Percentiles rank a stretch among this genome's conserved stretches.
These are phyloP conservation scores for Rhizopus sp. DNA, from an alignment of 371 early-diverging fungal species.

Conservation along the genomic window DNA sequence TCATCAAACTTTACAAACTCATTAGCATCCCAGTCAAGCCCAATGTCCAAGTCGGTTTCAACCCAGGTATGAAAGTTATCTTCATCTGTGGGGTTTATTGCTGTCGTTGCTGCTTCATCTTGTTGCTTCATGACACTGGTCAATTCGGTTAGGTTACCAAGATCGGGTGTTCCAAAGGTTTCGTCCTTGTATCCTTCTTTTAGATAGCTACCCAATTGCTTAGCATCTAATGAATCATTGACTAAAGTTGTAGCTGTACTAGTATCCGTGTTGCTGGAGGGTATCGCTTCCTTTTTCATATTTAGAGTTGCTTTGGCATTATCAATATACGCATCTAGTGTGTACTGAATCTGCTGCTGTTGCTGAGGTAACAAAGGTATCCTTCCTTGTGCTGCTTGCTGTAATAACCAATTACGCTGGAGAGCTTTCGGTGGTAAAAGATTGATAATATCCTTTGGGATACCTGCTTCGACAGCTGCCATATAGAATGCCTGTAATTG, in stretches of 20 bases:
- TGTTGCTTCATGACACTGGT: slow-evolving; percentile 1
- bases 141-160: slow-evolving; percentile 7
- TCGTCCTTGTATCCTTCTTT: slow-evolving; percentile 48
- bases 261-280: not conserved
- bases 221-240: not conserved
- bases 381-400: slow-evolving; percentile 35
- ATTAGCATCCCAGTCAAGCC: slow-evolving; percentile 39
- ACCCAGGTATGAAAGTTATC: slow-evolving; percentile 30
- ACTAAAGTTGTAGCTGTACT: not conserved
- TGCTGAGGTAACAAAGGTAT: slow-evolving; percentile 21
- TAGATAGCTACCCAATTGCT: slow-evolving; percentile 15
- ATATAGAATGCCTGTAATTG: slow-evolving; percentile 31
- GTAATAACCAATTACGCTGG: slow-evolving; percentile 35
- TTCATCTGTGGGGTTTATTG: slow-evolving; percentile 16
- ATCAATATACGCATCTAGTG: slow-evolving; percentile 29
- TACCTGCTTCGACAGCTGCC: slow-evolving; percentile 35
- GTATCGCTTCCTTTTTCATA: not conserved
- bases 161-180: slow-evolving; percentile 28
- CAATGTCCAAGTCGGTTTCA: slow-evolving; percentile 32
- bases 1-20: slow-evolving; percentile 27
- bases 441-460: slow-evolving; percentile 36
- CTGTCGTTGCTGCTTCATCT: slow-evolving; percentile 1
- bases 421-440: slow-evolving; percentile 36
- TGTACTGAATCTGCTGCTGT: slow-evolving; percentile 29
- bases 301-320: slow-evolving; percentile 21